Base-by-base conservation (phyloP, 768 basidiomycete genomes). In the Amanita exitialis region DNA sequence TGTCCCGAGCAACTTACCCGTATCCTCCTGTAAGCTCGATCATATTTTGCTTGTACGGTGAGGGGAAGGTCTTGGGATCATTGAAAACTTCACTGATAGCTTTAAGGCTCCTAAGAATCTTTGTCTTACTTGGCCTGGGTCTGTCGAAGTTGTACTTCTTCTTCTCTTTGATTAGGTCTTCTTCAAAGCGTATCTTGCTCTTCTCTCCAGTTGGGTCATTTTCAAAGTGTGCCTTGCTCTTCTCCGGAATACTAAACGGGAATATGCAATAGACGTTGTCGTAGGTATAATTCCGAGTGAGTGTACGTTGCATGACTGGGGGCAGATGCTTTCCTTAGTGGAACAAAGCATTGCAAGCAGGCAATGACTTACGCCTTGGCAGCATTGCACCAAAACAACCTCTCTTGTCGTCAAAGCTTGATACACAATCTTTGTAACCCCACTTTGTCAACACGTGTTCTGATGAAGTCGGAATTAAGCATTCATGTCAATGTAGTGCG, bases 251-350 rank as follows among this genome's bases (percentile, higher is more conserved):
- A 3, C 43, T 51, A 38, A 62, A 54, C 6, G 62, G 60, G 35
- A 62, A 64, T 37, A 62, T 56, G 20, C 51, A 51, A 47, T 61
- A 62, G 12, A 57, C 41, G 46, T 55, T 64, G 50, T 62, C 53
- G 48, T 58, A 60, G 0, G 56, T 47, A 27, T 58, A 64, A 20
- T 57, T 37, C 3, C 47, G 54, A 21, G 63, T 56, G 21, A 64
- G 47, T 18, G 55, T 60, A 8, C 63, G 58, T 37, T 58, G 56
- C 15, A 64, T 45, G 7, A 63, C 63, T 64, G 15, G 21, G 20
- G 16, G 15, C 8, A 52, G 16, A 27, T 6, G 16, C 8, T 1
- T 43, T 6, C 8, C 1, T 6, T 16, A 20, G 12, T 9, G 27
- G 15, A 21, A 37, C 30, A 32, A 12, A 13, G 12, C 32, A 23